phyloP scores from a whole-genome alignment of 164 flowering plant genomes.

The Cinnamomum micranthum region DNA sequence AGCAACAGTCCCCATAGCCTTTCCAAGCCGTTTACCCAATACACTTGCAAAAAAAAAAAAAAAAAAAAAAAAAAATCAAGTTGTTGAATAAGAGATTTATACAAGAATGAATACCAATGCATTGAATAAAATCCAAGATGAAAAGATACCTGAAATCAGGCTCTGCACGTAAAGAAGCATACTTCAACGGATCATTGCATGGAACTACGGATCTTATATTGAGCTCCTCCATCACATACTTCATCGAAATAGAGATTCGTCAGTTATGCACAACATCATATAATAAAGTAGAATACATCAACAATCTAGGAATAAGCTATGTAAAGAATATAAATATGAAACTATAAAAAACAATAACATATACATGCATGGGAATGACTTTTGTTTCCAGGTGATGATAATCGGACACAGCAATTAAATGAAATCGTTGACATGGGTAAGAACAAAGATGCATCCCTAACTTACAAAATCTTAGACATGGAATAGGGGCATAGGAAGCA shows the following conservation, averaged over 20 bases:
- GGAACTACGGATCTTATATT: conserved; percentile 66
- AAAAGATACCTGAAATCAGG: conserved; percentile 81
- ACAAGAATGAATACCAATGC: conserved; percentile 2
- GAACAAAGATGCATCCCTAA: not conserved
- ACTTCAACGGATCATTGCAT: conserved; percentile 75
- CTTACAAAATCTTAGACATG: not conserved
- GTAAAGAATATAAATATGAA: not conserved
- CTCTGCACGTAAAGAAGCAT: conserved; percentile 89
- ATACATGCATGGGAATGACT: too few relatives aligned
- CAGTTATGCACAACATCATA: not conserved
- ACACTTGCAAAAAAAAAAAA: conserved; percentile 31
- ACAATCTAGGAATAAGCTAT: not conserved
- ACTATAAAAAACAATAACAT: too few relatives aligned
- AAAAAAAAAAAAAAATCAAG: not conserved
- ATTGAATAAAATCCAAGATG: not conserved
- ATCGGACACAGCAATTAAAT: not conserved
- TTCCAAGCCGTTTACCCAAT: conserved; percentile 86
- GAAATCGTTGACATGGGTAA: not conserved
- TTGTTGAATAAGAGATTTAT: not conserved
- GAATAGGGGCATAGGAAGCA: too few relatives aligned
- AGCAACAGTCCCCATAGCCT: conserved; percentile 82
- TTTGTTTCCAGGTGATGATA: not conserved
- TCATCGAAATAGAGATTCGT: conserved; percentile 2
- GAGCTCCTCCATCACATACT: conserved; percentile 93
- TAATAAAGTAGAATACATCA: too few relatives aligned